Base-by-base conservation (phyloP, 1,139 yeast genomes). In the Zygosaccharomyces pseudobailii region DNA sequence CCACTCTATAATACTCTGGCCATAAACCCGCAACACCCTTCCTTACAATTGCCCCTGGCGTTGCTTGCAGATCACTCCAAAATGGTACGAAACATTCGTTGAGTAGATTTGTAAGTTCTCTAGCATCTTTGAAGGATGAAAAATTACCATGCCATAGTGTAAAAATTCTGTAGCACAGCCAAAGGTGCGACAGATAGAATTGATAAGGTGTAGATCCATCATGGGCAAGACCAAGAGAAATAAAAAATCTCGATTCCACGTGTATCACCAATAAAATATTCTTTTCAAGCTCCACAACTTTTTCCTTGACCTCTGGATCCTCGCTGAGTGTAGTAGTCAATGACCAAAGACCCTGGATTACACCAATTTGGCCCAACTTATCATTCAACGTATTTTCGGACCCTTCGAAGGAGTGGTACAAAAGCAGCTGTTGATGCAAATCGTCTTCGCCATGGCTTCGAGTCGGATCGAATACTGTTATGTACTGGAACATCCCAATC, bases 321-420 rank as follows among this genome's bases (percentile, higher is more conserved):
- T 50, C 57, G 17, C 55, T 57, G 3, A 54, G 39, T 1, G 56
- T 43, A 6, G 53, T 47, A 0, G 63, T 59, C 35, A 71, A 62
- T 3, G 63, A 57, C 58, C 65, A 59, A 28, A 70, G 57, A 0
- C 72, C 75, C 45, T 69, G 69, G 4, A 71, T 57, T 13, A 71
- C 55, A 3, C 75, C 74, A 25, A 71, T 57, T 28, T 59, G 60
- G 19, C 69, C 53, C 34, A 69, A 49, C 52, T 65, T 65, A 5
- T 62, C 67, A 50, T 69, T 63, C 10, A 57, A 40, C n/a, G 61
- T 40, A 6, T 51, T 40, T 6, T 43, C 50, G 3, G 43, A 44
- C 10, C 40, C 48, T 8, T 48, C 53, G 46, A 64, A 64, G 19
- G 61, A 57, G 43, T 65, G 62, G 48, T 58, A 62, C 17, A 65